phyloP scores from a whole-genome alignment of 208 protist genomes.

The Leishmania amazonensis region DNA sequence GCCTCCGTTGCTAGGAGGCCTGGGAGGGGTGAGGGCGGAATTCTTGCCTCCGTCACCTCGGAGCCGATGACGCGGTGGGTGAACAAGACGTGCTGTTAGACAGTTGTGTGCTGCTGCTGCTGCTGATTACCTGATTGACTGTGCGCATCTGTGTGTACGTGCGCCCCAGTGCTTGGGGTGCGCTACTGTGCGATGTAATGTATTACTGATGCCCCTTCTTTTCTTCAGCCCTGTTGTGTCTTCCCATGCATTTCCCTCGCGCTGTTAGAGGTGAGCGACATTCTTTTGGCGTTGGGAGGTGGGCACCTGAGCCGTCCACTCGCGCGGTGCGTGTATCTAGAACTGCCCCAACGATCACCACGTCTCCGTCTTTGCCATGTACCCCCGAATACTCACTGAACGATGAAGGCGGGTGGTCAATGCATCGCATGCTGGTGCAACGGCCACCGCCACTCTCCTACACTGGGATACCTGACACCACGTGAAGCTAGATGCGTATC shows the following conservation, averaged over 20 bases:
- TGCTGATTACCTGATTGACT: background rate
- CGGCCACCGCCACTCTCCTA: background rate
- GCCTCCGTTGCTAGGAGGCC: background rate
- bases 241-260: too few species aligned
- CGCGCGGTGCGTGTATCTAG: background rate
- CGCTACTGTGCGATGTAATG: background rate
- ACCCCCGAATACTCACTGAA: background rate
- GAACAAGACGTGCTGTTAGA: constrained; percentile 56
- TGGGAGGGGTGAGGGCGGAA: constrained; percentile 24
- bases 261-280: background rate
- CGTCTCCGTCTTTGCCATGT: background rate
- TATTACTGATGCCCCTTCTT: background rate
- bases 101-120: background rate
- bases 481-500: background rate
- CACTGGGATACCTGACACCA: background rate
- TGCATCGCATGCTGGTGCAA: background rate
- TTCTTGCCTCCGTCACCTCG: constrained; percentile 34
- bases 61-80: constrained; percentile 69
- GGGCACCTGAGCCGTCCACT: background rate
- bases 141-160: background rate
- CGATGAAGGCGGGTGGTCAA: background rate
- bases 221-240: background rate
- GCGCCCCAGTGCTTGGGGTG: background rate
- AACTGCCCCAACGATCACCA: background rate
- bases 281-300: background rate